phyloP scores from a whole-genome alignment of 2,329 filamentous ascomycete species.

The Fonsecaea multimorphosa region DNA sequence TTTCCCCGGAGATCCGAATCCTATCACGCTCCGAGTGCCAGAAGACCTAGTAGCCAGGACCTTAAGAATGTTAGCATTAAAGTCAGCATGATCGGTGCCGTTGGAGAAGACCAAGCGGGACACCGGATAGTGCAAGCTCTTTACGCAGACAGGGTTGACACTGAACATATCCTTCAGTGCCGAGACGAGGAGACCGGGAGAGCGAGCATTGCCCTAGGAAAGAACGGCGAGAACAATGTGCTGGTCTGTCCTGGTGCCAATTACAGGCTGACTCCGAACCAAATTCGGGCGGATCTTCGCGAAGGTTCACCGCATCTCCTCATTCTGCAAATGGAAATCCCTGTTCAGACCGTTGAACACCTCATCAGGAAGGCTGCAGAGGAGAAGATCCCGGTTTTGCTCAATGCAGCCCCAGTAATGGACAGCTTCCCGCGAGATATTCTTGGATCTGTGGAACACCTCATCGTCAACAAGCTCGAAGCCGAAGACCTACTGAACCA shows the following conservation, averaged over 20 bases:
- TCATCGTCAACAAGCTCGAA: conserved; percentile 15
- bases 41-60: not conserved
- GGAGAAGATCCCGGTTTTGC: conserved; percentile 5
- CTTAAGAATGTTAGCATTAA: not conserved
- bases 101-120: not conserved
- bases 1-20: not conserved
- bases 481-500: not conserved
- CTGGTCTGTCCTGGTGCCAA: conserved; percentile 10
- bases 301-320: not conserved
- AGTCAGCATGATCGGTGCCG: conserved; percentile 5
- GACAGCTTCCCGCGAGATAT: not conserved
- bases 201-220: conserved; percentile 8
- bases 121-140: not conserved
- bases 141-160: not conserved
- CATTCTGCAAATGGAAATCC: conserved; percentile 16
- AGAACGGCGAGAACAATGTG: conserved; percentile 4
- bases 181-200: not conserved
- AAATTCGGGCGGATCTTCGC: not conserved
- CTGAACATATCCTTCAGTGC: conserved; percentile 3
- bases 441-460: not conserved
- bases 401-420: conserved; percentile 3
- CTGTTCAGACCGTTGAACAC: not conserved
- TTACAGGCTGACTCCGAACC: not conserved
- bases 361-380: not conserved
- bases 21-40: not conserved